Evolutionary conservation across 495 filamentous ascomycete species (phyloP), one percentile per base, ranked within the genome.

Genomic region (Tuber umbilicatum): DNA sequence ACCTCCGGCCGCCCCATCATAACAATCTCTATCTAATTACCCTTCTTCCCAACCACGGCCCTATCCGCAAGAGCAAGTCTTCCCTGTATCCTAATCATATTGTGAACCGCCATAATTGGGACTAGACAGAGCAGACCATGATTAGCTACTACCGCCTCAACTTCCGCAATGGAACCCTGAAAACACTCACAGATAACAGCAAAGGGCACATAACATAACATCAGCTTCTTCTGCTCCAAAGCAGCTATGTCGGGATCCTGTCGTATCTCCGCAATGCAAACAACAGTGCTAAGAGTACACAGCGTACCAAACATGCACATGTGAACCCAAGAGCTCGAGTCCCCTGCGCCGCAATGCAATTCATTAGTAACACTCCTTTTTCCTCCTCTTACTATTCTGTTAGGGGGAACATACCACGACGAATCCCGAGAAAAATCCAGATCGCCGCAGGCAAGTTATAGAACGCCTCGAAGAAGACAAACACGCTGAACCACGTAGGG

Each of bases 391-490:
- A 12, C 21, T 31, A 3, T 35, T 35, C 27, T 14, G 27, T 2
- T 3, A 43, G n/a, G 27, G 38, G 12, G 14, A 39, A 10, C 39
- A 31, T n/a, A 79, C 77, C 60, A 17, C 69, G 73, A 16, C 69
- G 72, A 12, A 79, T 19, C 16, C 72, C 77, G n/a, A 74, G 47
- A 40, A 79, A 47, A 47, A 79, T 74, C 77, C 77, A 81, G 6
- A 79, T 40, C 12, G 79, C 81, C 40, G 70, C 81, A 4, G 80
- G 80, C 12, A 81, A 45, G 72, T 79, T 73, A 50, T 81, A 81
- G 1, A 74, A 50, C 5, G 76, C 71, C 70, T 81, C 80, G 12
- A 81, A 21, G 0, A 55, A 37, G 45, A 74, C 1, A 40, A 81
- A 76, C 43, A 72, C 68, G 27, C 70, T 55, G 45, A 81, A 81